Base-by-base conservation (phyloP, 1,139 yeast genomes). In the Scheffersomyces cryptocercus region DNA sequence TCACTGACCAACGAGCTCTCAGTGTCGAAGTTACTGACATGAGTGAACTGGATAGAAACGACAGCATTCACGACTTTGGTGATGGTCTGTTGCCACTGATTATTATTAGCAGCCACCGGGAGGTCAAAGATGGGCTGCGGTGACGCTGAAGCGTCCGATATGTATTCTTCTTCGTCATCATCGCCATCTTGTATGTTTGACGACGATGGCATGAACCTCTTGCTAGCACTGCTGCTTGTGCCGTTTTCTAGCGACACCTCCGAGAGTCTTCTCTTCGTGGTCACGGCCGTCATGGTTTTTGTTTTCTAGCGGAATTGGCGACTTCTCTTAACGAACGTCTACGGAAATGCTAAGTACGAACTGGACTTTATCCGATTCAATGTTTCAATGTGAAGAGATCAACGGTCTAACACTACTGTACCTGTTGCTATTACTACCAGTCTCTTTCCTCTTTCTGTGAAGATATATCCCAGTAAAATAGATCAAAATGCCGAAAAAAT, bases 21-120 rank as follows among this genome's bases (percentile, higher is more conserved):
- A 32, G 95, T 85, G 59, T 91, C 98, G 58, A 90, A 90, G 48
- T 85, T 82, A 13, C 84, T 81, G n/a, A 88, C 89, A 61, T 86
- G 95, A 12, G 95, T 79, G 58, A 90, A 90, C 62, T 89, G 96
- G 44, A 91, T 84, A 1, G 96, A 87, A 1, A 91, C 97, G 13
- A 91, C 97, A 6, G 90, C 79, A 54, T 84, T 81, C 30, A 91
- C 96, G 3, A 89, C 97, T 43, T 78, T 77, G 42, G 89, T 83
- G 42, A 91, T 88, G 2, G 97, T 88, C 33, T 73, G 72, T 58
- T 86, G 93, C 98, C 98, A 91, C 35, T 45, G 33, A 34, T 36
- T 47, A 9, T 45, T 37, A 29, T 41, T 41, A 12, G 39, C 35
- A 37, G 30, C 13, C 11, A 31, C 28, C 11, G 35, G 20, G 10